Evolutionary conservation across 768 basidiomycete genomes (phyloP).

Genomic region (Mycena leptocephala): DNA sequence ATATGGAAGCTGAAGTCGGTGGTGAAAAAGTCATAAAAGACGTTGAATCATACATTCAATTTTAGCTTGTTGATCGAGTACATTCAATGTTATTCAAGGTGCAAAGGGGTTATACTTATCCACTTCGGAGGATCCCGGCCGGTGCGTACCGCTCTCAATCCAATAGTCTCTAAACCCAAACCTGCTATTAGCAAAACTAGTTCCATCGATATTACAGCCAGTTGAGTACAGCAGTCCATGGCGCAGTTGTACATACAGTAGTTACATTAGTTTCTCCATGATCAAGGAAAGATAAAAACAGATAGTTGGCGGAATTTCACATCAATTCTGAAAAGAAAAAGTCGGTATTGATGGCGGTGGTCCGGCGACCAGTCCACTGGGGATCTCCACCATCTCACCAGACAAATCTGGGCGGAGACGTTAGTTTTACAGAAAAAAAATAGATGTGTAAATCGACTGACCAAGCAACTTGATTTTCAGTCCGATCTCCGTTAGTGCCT

Average conservation of each 20-base stretch:
- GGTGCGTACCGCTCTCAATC: too few species aligned
- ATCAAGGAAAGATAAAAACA: not conserved
- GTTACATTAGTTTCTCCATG: slow-evolving; percentile 21
- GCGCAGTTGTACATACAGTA: slow-evolving; percentile 19
- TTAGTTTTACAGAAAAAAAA: slow-evolving; percentile 7
- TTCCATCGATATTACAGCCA: slow-evolving; percentile 26
- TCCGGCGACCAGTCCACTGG: slow-evolving; percentile 83
- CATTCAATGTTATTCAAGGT: too few species aligned
- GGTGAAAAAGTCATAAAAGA: too few species aligned
- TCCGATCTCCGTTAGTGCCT: slow-evolving; percentile 92
- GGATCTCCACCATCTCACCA: slow-evolving; percentile 92
- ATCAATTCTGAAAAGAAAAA: slow-evolving; percentile 88
- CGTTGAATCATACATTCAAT: too few species aligned
- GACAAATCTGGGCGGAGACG: slow-evolving; percentile 74
- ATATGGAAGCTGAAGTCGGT: too few species aligned
- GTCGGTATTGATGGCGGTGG: slow-evolving; percentile 85
- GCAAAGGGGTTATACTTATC: too few species aligned
- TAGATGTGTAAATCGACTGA: slow-evolving; percentile 52
- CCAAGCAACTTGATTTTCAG: slow-evolving; percentile 92
- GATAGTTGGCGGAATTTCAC: slow-evolving; percentile 37
- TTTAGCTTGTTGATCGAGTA: too few species aligned
- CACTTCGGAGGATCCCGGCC: too few species aligned
- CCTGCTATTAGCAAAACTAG: not conserved
- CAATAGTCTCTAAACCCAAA: not conserved
- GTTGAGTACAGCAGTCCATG: slow-evolving; percentile 24